Evolutionary conservation across 768 basidiomycete genomes (phyloP).

Genomic region (Mrakia frigida): DNA sequence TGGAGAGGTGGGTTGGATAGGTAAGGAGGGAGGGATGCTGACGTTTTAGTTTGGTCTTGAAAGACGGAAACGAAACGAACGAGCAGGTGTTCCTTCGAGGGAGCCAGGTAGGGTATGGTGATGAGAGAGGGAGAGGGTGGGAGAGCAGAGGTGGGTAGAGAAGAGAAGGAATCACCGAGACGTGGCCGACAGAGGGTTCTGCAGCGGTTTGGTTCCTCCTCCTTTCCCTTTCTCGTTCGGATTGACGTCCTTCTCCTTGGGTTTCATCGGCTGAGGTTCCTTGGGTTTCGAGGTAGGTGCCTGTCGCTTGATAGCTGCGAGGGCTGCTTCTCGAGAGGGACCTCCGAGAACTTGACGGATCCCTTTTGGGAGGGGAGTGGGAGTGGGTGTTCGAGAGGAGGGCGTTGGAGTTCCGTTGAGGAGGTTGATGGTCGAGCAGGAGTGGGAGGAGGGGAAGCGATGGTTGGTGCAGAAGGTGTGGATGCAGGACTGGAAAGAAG

Average conservation of each 20-base stretch:
- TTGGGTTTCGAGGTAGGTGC: conserved; percentile 54
- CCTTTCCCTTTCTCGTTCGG: conserved; percentile 22
- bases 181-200: conserved; percentile 14
- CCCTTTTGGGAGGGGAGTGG: conserved; percentile 4
- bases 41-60: not conserved
- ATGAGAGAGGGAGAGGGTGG: not conserved
- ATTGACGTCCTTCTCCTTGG: conserved; percentile 19
- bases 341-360: conserved; percentile 28
- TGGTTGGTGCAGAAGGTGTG: conserved; percentile 71
- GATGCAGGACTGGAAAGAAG: conserved; percentile 55
- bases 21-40: not conserved
- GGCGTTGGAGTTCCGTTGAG: conserved; percentile 45
- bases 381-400: conserved; percentile 31
- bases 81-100: conserved; percentile 29
- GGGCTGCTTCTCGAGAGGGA: conserved; percentile 18
- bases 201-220: conserved; percentile 7
- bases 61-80: conserved; percentile 11
- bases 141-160: not conserved
- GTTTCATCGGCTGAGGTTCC: conserved; percentile 10
- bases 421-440: conserved; percentile 27
- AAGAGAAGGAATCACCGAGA: conserved; percentile 20
- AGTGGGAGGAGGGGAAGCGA: conserved; percentile 71
- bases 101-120: conserved; percentile 40
- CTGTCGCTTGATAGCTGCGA: conserved; percentile 26
- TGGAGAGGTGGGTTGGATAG: not conserved